Base-by-base conservation (phyloP, 441 rosid species). In the Brassica hybrid region DNA sequence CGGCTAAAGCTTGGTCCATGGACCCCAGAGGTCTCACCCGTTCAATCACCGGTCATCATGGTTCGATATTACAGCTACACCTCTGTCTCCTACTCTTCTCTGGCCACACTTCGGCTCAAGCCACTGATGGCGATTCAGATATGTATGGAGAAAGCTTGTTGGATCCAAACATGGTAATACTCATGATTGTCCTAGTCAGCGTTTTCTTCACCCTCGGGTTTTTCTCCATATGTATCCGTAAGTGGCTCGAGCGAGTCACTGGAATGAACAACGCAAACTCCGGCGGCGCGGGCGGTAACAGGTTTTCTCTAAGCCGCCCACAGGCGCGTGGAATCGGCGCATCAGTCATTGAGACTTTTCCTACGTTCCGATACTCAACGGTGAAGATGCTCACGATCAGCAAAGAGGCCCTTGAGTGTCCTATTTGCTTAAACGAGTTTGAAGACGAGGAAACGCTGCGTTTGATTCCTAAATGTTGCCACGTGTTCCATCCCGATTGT, bases 401-500 rank as follows among this genome's bases (percentile, higher is more conserved):
- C 8, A 84, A 85, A 63, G 84, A 56, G 5, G 76, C 86, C 54
- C 84, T 90, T 2, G 94, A 88, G 80, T 90, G 94, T 83, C 86
- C 94, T 9, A 88, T 90, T 13, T 90, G 94, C 80, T 48, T 90
- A 18, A 90, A 84, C 77, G 94, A 88, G 83, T 90, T 90, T 27
- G 86, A 83, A n/a, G 94, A 86, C 48, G 84, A 81, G 2, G 89
- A 89, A 81, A 84, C 84, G 62, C 83, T 89, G 85, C 91, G 91
- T 69, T 73, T 86, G 74, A 77, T 90, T 25, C 94, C 94, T 16
- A 82, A 81, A 62, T 90, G 92, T 23, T 81, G 70, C 79, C 94
- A 90, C 80, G 94, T 87, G 75, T 90, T 88, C 5, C 94, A 90
- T 76, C 79, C 83, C 4, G 83, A 78, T 27, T 90, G 94, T 54